A percentile compares a stretch with the other conserved stretches of the same genome.
phyloP scores from a whole-genome alignment of 345 rosid genomes.

The Erodium maritimum region DNA sequence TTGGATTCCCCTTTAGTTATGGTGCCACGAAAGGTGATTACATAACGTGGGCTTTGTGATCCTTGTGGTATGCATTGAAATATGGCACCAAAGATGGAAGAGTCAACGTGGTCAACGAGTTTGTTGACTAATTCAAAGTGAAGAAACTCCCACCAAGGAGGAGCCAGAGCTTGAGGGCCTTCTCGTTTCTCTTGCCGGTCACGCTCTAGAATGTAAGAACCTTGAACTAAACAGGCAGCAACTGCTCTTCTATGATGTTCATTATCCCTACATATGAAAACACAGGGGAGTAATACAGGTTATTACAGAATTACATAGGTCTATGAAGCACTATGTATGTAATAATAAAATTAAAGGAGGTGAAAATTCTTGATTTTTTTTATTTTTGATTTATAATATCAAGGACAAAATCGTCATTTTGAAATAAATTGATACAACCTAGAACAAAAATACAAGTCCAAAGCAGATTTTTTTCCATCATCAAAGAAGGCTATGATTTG shows the following conservation, averaged over 20 bases:
- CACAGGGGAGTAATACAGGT: not conserved
- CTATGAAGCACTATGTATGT: too few species aligned
- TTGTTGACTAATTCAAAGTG: conserved; percentile 36
- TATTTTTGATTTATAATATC: too few species aligned
- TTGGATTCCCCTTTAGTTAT: conserved; percentile 48
- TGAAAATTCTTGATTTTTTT: too few species aligned
- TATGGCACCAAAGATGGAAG: conserved; percentile 60
- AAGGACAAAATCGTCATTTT: too few species aligned
- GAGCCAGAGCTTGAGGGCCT: conserved; percentile 42
- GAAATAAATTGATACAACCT: too few species aligned
- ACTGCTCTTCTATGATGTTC: conserved; percentile 46
- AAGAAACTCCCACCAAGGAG: conserved; percentile 73
- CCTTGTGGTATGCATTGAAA: conserved; percentile 41
- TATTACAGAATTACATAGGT: too few species aligned
- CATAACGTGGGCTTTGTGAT: conserved; percentile 35
- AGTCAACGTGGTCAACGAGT: conserved; percentile 56
- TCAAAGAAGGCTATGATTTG: too few species aligned
- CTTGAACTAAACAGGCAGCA: conserved; percentile 63
- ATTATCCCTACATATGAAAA: conserved; percentile 32
- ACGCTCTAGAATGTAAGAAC: conserved; percentile 52
- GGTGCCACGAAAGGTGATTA: conserved; percentile 71
- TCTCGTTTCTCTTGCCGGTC: conserved; percentile 60
- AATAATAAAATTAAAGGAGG: too few species aligned
- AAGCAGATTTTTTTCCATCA: too few species aligned
- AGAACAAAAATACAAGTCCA: too few species aligned